A percentile compares a stretch with the other conserved stretches of the same genome.
Evolutionary conservation across 805 yeast species (phyloP).

Genomic region (Lipomyces starkeyi): DNA sequence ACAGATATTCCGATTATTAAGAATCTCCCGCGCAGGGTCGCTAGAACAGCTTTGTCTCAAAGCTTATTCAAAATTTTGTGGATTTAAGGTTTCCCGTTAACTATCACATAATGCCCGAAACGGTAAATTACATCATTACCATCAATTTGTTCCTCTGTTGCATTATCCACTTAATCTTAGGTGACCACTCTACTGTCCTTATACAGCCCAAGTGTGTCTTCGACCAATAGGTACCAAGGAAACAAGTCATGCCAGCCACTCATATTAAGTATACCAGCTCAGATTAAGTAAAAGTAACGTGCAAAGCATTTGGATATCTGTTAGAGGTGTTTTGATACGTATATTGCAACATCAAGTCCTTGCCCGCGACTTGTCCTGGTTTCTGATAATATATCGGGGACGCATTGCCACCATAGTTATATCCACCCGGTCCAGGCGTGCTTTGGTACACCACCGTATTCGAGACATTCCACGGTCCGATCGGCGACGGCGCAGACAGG

Average conservation of each 20-base stretch:
- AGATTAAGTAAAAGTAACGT: conserved; percentile 11
- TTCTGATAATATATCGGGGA: conserved; percentile 16
- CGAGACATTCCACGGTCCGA: conserved; percentile 19
- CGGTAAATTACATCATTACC: too few species aligned
- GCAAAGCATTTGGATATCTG: conserved; percentile 6
- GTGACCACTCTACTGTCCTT: too few species aligned
- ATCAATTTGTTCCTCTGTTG: neutral
- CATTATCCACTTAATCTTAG: neutral
- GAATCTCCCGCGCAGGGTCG: too few species aligned
- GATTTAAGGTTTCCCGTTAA: too few species aligned
- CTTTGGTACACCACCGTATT: conserved; percentile 4
- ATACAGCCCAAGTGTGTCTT: neutral
- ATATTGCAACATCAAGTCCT: conserved; percentile 10
- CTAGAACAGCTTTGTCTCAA: too few species aligned
- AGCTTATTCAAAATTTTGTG: too few species aligned
- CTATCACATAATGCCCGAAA: too few species aligned
- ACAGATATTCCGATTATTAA: too few species aligned
- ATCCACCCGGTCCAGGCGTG: conserved; percentile 19
- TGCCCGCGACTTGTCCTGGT: conserved; percentile 12
- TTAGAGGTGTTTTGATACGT: conserved; percentile 20
- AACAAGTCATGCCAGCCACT: neutral
- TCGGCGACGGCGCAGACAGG: conserved; percentile 14
- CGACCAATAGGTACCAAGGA: too few species aligned
- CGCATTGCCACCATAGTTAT: conserved; percentile 19
- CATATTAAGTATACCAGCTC: neutral